phyloP scores from a whole-genome alignment of 306 rosid species.

The Quercus agrifolia region DNA sequence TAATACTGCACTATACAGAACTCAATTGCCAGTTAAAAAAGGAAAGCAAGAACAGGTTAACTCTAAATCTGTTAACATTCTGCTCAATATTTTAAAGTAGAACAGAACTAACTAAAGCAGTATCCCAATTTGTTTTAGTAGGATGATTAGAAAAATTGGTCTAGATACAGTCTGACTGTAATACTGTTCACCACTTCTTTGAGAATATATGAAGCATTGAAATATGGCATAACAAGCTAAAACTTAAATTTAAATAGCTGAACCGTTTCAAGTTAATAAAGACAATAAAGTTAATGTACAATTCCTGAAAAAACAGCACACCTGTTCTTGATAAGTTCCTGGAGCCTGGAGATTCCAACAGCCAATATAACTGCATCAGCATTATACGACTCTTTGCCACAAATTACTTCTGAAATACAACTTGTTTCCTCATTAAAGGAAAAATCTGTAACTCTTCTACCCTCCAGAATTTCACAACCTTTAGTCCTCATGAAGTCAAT shows the following conservation, averaged over 20 bases:
- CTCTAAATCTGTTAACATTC: background rate
- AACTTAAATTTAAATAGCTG: background rate
- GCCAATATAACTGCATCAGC: slow-evolving; percentile 60
- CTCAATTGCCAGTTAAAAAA: slow-evolving; percentile 18
- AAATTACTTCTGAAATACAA: slow-evolving; percentile 36
- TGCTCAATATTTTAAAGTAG: background rate
- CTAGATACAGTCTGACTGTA: background rate
- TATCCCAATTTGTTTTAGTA: background rate
- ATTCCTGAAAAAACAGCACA: slow-evolving; percentile 7
- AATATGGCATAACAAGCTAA: background rate
- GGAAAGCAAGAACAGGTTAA: slow-evolving; percentile 16
- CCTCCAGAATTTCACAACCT: slow-evolving; percentile 46
- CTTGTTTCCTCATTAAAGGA: slow-evolving; percentile 36
- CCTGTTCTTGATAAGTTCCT: slow-evolving; percentile 45
- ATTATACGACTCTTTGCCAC: slow-evolving; percentile 23
- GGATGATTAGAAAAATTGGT: background rate
- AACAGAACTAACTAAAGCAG: background rate
- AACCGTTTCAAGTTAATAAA: background rate
- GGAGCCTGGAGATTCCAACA: slow-evolving; percentile 40
- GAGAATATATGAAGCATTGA: background rate
- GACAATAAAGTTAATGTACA: background rate
- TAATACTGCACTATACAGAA: slow-evolving; percentile 51
- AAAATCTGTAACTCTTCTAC: slow-evolving; percentile 35
- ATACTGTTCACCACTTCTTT: background rate
- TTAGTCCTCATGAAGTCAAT: slow-evolving; percentile 37